Evolutionary conservation across 1,284 basidiomycete species (phyloP), one percentile per base, ranked within the genome.

Genomic region (Baeospora myosura): DNA sequence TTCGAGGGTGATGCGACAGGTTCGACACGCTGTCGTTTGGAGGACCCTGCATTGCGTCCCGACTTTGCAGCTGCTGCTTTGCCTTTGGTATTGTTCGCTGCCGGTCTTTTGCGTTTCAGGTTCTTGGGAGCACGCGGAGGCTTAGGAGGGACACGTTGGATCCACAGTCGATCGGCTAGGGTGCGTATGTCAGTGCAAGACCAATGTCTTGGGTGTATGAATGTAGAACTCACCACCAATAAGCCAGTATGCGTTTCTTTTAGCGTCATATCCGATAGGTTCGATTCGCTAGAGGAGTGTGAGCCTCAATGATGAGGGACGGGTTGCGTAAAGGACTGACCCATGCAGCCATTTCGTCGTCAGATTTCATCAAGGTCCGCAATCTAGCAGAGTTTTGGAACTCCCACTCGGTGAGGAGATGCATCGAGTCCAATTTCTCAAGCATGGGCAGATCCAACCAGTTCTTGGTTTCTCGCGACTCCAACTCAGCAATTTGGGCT

Each of bases 161-260:
- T 78, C 90, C 90, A 95, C 14, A 94, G 71, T 14, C 91, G 83
- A 54, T 92, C 85, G 46, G 76, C 78, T 77, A 46, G 35, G 24
- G 45, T 38, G 29, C 25, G 26, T 31, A 25, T 14, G n/a, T n/a
- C n/a, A 35, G 36, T 26, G 41, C 25, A 24, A n/a, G 22, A 10
- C 12, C 10, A 38, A 3, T 24, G 6, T 12, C 21, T n/a, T 12
- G 36, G 36, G 22, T n/a, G 22, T n/a, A 8, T 11, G 36, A 30
- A 32, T 25, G n/a, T 54, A 41, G 17, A 42, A 35, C 43, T 32
- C 60, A 84, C 83, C 70, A 21, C 90, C 89, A 52, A 93, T 88
- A 16, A 91, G 66, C 89, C 88, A 93, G 59, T 93, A 95, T 0
- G 85, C 81, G 59, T 91, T 92, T 17, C 70, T 71, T 52, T 83